Percentiles rank a stretch among this genome's conserved stretches.
Evolutionary conservation across 495 filamentous ascomycete species (phyloP).

Genomic region (Jackrogersella minutella): DNA sequence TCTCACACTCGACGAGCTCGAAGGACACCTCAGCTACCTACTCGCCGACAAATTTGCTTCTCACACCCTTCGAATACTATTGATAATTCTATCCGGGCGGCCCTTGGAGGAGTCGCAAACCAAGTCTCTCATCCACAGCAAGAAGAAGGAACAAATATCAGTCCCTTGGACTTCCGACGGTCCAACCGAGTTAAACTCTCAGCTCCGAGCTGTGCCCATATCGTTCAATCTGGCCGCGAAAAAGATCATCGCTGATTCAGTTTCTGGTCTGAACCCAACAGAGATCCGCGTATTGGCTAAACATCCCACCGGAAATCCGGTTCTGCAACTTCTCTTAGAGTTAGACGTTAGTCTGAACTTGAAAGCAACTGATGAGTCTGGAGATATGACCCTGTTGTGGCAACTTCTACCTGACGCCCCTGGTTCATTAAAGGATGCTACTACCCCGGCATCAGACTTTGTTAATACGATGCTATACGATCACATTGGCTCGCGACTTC

Average conservation of each 20-base stretch:
- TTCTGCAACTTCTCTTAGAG: slow-evolving; percentile 84
- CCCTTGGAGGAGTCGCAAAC: slow-evolving; percentile 71
- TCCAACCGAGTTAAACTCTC: slow-evolving; percentile 49
- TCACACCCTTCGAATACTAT: slow-evolving; percentile 83
- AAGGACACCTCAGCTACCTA: slow-evolving; percentile 82
- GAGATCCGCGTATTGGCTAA: slow-evolving; percentile 81
- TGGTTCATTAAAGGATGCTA: slow-evolving; percentile 52
- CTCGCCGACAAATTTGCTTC: slow-evolving; percentile 91
- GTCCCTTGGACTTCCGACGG: slow-evolving; percentile 51
- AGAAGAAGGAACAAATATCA: slow-evolving; percentile 84
- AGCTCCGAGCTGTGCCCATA: slow-evolving; percentile 71
- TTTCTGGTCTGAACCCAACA: slow-evolving; percentile 72
- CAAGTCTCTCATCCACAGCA: slow-evolving; percentile 78
- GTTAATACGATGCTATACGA: slow-evolving; percentile 89
- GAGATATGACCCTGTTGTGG: slow-evolving; percentile 48
- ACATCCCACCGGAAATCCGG: slow-evolving; percentile 88
- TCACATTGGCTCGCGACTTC: slow-evolving; percentile 83
- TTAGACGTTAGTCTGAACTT: slow-evolving; percentile 78
- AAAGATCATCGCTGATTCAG: slow-evolving; percentile 78
- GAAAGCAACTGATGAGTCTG: slow-evolving; percentile 63
- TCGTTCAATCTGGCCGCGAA: slow-evolving; percentile 78
- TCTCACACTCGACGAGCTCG: slow-evolving; percentile 79
- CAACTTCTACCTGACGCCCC: slow-evolving; percentile 56
- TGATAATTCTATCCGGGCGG: slow-evolving; percentile 85
- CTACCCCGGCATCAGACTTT: slow-evolving; percentile 63